Evolutionary conservation across 2,329 filamentous ascomycete species (phyloP), one percentile per base, ranked within the genome.

Genomic region (Dactylellina cionopaga): DNA sequence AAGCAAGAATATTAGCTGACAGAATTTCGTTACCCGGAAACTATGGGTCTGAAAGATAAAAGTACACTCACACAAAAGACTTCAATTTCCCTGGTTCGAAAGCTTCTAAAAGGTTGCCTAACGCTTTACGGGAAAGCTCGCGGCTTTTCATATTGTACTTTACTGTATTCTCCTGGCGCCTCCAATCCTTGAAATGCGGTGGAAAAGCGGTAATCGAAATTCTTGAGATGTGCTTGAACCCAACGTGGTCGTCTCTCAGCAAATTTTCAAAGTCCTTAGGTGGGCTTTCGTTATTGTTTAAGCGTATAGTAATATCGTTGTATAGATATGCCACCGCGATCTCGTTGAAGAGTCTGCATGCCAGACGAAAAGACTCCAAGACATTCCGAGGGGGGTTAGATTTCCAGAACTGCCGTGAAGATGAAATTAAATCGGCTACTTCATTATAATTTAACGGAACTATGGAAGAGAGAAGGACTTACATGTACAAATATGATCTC

Each of bases 321-420:
- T 69, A 62, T 1, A 69, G 35, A n/a, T 47, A 33, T 19, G 24
- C 27, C 1, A 60, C 27, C 2, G 55, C 55, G 24, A 69, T 62
- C 5, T 55, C 9, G 24, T 69, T 69, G 29, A 69, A 69, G 2
- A 60, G 47, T 44, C 22, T 44, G 39, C 64, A 69, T 0, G 47
- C 31, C 11, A 55, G 39, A 4, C 64, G 64, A 11, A 69, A 69
- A 24, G 22, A 47, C 13, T 69, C 29, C 1, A 69, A 19, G 22
- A 39, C 13, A 4, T 15, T 15, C 17, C 10, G 27, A 2, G 46
- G 13, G 6, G 29, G 43, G 0, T 25, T 4, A 9, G 35, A 24
- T 9, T 69, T 27, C 51, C 39, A 65, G 22, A 65, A 3, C 60
- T 65, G 7, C 31, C 13, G 31, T 35, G 13, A 6, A 35, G 6